Conservation (phyloP, 2,329 filamentous ascomycete genomes). For the Nigrospora oryzae region DNA sequence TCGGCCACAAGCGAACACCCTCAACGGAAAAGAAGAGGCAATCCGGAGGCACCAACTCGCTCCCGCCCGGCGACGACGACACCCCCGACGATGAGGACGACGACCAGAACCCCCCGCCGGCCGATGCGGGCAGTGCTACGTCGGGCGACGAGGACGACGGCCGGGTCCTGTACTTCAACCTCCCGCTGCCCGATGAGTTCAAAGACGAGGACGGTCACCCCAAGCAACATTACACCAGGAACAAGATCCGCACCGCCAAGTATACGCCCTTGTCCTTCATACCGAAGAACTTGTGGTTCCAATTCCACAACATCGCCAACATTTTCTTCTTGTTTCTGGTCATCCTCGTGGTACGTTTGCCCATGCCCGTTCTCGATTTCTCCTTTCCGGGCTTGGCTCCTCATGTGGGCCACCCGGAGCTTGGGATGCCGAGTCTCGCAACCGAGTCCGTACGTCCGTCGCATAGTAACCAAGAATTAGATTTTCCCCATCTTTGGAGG, state of each 20-base stretch:
- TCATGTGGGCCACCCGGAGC: no score
- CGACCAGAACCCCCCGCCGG: slow-evolving; percentile 19
- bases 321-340: slow-evolving; percentile 97
- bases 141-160: slow-evolving; percentile 30
- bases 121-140: slow-evolving; percentile 25
- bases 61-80: slow-evolving; percentile 17
- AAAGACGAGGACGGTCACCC: slow-evolving; percentile 77
- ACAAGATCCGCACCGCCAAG: slow-evolving; percentile 97
- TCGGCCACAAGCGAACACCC: slow-evolving; percentile 49
- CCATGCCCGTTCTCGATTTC: slow-evolving; percentile 4
- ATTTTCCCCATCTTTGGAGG: slow-evolving; percentile 95
- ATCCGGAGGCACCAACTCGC: slow-evolving; percentile 24
- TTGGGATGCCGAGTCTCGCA: no score
- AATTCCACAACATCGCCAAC: slow-evolving; percentile 98
- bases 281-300: slow-evolving; percentile 94
- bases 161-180: slow-evolving; percentile 75
- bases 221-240: slow-evolving; percentile 63
- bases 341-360: slow-evolving; percentile 74
- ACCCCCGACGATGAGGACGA: slow-evolving; percentile 20
- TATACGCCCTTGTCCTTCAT: slow-evolving; percentile 94
- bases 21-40: slow-evolving; percentile 63
- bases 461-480: slow-evolving; percentile 34
- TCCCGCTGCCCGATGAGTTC: slow-evolving; percentile 65
- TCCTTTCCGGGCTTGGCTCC: no score
- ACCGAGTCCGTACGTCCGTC: no score